Conservation (phyloP, 23 red algal species). For the Gracilariopsis chorda region DNA sequence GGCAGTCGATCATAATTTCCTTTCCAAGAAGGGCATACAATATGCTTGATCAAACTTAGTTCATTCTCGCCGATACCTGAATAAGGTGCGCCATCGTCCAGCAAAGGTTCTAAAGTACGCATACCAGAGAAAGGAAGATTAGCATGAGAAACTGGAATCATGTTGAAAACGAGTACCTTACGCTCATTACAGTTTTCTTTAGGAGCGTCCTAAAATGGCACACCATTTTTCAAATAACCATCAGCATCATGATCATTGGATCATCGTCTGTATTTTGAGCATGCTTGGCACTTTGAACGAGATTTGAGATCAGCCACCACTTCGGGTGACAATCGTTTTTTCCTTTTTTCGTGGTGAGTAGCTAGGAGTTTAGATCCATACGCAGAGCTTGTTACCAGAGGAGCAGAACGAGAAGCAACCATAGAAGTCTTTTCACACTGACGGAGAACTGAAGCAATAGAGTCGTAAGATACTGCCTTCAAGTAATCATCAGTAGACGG, state of each 20-base stretch:
- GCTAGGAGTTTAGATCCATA: too few relatives aligned
- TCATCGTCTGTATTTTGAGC: background rate
- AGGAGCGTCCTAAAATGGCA: background rate
- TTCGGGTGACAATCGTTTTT: background rate
- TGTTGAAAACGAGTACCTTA: background rate
- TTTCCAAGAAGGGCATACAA: background rate
- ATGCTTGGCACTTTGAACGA: background rate
- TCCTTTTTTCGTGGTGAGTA: too few relatives aligned
- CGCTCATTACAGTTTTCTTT: background rate
- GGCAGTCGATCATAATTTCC: background rate
- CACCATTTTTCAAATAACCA: background rate
- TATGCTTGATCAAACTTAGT: background rate
- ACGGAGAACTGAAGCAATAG: constrained; percentile 15
- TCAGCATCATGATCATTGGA: background rate
- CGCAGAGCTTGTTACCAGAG: background rate
- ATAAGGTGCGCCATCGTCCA: constrained; percentile 11
- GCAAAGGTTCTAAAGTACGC: background rate
- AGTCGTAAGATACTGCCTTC: background rate
- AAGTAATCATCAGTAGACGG: constrained; percentile 15
- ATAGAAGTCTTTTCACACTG: background rate
- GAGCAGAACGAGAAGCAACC: background rate
- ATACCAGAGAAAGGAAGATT: background rate
- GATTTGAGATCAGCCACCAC: constrained; percentile 9
- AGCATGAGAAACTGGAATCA: background rate
- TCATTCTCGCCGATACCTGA: background rate